Evolutionary conservation across 208 protist species (phyloP).

Genomic region (Crithidia mellificae): DNA sequence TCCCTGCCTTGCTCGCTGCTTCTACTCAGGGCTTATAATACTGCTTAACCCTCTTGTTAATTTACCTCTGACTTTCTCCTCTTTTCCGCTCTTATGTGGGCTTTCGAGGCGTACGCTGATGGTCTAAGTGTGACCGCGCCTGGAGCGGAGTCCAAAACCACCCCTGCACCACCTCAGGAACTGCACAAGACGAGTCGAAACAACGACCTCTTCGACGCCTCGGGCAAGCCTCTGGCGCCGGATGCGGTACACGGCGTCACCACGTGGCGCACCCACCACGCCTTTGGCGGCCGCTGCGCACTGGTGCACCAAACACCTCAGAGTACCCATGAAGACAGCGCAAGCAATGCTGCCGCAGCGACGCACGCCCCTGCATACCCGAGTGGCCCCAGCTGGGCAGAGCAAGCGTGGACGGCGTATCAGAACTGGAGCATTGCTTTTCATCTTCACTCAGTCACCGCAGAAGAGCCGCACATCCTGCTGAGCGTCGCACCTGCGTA

Average conservation of each 20-base stretch:
- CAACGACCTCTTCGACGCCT: slow-evolving; percentile 37
- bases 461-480: slow-evolving; percentile 59
- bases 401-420: slow-evolving; percentile 38
- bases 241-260: slow-evolving; percentile 29
- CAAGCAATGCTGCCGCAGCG: neutral
- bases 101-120: slow-evolving; percentile 46
- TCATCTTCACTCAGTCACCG: slow-evolving; percentile 32
- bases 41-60: too few relatives aligned
- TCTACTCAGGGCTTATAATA: too few relatives aligned
- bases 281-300: slow-evolving; percentile 72
- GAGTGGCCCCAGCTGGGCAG: slow-evolving; percentile 15
- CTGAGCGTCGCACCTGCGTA: slow-evolving; percentile 75
- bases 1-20: too few relatives aligned
- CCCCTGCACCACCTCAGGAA: slow-evolving; percentile 18
- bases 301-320: neutral
- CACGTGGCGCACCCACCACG: slow-evolving; percentile 75
- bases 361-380: neutral
- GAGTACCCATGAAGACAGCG: neutral
- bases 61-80: too few relatives aligned
- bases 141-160: neutral
- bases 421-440: slow-evolving; percentile 52
- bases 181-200: slow-evolving; percentile 36
- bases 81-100: slow-evolving; percentile 27
- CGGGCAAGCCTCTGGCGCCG: slow-evolving; percentile 36
- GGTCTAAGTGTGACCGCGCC: slow-evolving; percentile 21